Evolutionary conservation across 345 rosid genomes (phyloP).

Genomic region (Dimocarpus longan): DNA sequence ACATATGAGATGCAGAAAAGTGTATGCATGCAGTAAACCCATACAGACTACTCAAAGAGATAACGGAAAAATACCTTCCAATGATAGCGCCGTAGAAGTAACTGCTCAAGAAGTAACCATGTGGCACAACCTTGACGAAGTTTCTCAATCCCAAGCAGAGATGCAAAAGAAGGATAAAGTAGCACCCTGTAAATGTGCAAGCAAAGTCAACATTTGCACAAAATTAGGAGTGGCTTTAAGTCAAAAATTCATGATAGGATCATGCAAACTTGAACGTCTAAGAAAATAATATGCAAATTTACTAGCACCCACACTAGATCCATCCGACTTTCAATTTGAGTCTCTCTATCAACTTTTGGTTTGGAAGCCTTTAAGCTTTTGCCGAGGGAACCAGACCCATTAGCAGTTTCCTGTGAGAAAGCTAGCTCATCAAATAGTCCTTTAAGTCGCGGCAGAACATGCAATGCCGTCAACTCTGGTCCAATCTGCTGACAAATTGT

Average conservation of each 20-base stretch:
- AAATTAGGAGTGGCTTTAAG: not conserved
- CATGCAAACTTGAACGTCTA: slow-evolving; percentile 11
- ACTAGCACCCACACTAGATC: slow-evolving; percentile 87
- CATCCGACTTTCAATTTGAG: slow-evolving; percentile 76
- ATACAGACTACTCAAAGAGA: slow-evolving; percentile 14
- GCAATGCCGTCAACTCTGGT: slow-evolving; percentile 79
- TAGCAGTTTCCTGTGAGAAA: slow-evolving; percentile 68
- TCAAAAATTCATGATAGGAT: slow-evolving; percentile 23
- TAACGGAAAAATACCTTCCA: slow-evolving; percentile 73
- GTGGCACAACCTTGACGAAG: slow-evolving; percentile 93
- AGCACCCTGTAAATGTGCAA: slow-evolving; percentile 59
- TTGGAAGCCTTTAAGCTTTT: slow-evolving; percentile 47
- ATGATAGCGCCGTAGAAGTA: slow-evolving; percentile 75
- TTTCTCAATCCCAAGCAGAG: slow-evolving; percentile 92
- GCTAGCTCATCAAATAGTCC: slow-evolving; percentile 94
- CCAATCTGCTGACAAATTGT: slow-evolving; percentile 88
- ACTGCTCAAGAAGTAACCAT: slow-evolving; percentile 95
- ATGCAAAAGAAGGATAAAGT: slow-evolving; percentile 87
- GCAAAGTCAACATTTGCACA: slow-evolving; percentile 3
- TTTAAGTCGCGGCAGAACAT: slow-evolving; percentile 90
- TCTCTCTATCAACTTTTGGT: slow-evolving; percentile 49
- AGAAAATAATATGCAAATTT: slow-evolving; percentile 21
- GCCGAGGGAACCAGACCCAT: slow-evolving; percentile 50
- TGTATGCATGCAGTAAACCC: slow-evolving; percentile 7
- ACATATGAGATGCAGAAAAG: slow-evolving; percentile 21